Evolutionary conservation across 441 rosid genomes (phyloP), one percentile per base, ranked within the genome.

Genomic region (Aleurites moluccanus): DNA sequence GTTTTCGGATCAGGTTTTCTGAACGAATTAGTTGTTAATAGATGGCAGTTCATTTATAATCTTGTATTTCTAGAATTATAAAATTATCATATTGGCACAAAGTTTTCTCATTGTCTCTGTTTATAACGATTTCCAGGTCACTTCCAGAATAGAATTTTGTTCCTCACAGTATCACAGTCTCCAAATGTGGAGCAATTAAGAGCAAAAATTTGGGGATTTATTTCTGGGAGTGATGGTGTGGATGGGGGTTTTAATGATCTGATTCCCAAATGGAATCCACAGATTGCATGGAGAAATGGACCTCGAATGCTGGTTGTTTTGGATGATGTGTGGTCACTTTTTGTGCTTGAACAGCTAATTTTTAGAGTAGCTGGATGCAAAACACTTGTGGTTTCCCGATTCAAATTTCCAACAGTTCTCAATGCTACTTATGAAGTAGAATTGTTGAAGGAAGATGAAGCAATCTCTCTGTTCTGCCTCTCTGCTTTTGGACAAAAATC

Each of bases 301-400:
- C 10, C 75, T 33, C 69, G 40, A 42, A 64, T 73, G 73, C 78
- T 93, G 65, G 85, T 93, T 14, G 89, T 93, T 72, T 72, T 93
- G 59, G 98, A 94, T 70, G 98, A 94, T 84, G 97, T 92, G 59
- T 92, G 97, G 97, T 85, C 90, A 6, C 52, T 38, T 5, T 60
- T 84, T 23, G 93, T 80, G 1, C 90, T 91, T 52, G 90, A 90
- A 60, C 87, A 80, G 69, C 85, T 93, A 62, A 79, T 83, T 74
- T 80, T 73, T 28, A 80, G 66, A 67, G 64, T 75, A 14, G 82
- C 86, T 20, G 91, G 93, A 18, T 86, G 86, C 76, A 82, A 85
- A 74, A 94, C 90, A 14, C 90, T 94, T 42, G 92, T 92, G 33
- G 93, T 91, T 77, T 94, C 98, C 0, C 77, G 95, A 55, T 86